These are phyloP conservation scores for Vinca major DNA, from an alignment of 305 asterid species.

Conservation along the genomic window DNA sequence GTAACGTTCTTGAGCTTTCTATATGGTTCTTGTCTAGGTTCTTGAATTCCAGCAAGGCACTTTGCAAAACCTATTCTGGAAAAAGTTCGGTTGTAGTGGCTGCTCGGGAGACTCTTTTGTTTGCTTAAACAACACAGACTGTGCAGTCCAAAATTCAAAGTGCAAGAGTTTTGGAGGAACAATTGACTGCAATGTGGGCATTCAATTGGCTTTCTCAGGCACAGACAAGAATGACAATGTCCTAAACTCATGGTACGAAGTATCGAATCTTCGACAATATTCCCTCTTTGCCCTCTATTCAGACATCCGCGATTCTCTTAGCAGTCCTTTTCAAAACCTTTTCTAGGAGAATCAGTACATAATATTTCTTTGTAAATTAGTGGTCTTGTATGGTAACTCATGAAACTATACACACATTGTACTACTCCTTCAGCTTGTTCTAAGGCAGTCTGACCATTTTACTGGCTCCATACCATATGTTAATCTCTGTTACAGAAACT, in stretches of 20 bases:
- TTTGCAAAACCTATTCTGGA: constrained; percentile 72
- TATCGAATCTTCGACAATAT: constrained; percentile 62
- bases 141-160: constrained; percentile 49
- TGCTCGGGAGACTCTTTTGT: constrained; percentile 43
- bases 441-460: neutral
- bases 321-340: constrained; percentile 34
- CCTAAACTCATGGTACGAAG: constrained; percentile 84
- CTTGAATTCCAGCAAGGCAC: constrained; percentile 64
- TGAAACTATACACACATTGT: neutral
- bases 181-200: constrained; percentile 45
- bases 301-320: constrained; percentile 31
- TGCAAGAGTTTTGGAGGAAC: constrained; percentile 55
- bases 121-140: constrained; percentile 70
- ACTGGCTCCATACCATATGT: too few species aligned
- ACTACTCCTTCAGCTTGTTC: neutral
- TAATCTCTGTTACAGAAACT: too few species aligned
- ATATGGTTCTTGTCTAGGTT: too few species aligned
- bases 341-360: constrained; percentile 24
- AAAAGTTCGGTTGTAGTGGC: constrained; percentile 55
- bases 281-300: constrained; percentile 58
- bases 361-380: neutral
- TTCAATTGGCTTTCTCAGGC: constrained; percentile 78
- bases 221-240: constrained; percentile 59
- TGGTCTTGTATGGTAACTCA: neutral
- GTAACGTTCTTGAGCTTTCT: too few species aligned